Percentiles rank a stretch among this genome's conserved stretches.
These are phyloP conservation scores for Phytophthora capsici DNA, from an alignment of 352 stramenopile species.

Conservation along the genomic window DNA sequence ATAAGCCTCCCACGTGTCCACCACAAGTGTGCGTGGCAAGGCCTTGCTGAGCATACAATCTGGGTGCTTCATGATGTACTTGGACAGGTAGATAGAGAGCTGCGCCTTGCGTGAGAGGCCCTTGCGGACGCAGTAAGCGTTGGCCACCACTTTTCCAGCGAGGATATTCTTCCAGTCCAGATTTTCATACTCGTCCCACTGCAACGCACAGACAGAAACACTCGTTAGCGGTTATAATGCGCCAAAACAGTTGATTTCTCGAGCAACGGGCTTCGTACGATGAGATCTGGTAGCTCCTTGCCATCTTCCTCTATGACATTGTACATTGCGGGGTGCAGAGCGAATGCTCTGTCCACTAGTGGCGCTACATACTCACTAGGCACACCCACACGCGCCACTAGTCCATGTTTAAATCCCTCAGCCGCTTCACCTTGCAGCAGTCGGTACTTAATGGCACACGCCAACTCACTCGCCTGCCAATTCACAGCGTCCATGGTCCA, in stretches of 20 bases:
- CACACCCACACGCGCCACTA: conserved; percentile 46
- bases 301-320: conserved; percentile 29
- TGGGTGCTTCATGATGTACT: conserved; percentile 72
- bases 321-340: conserved; percentile 55
- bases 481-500: conserved; percentile 24
- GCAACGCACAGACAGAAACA: conserved; percentile 11
- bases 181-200: conserved; percentile 78
- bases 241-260: conserved; percentile 9
- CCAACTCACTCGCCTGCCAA: conserved; percentile 51
- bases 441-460: conserved; percentile 43
- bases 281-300: conserved; percentile 37
- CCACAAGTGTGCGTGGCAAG: conserved; percentile 60
- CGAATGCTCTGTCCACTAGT: conserved; percentile 53
- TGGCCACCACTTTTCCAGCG: conserved; percentile 57
- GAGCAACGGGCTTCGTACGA: conserved; percentile 33
- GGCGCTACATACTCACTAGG: conserved; percentile 52
- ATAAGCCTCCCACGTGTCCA: conserved; percentile 78
- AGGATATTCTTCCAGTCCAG: conserved; percentile 67
- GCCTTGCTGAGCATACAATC: conserved; percentile 52
- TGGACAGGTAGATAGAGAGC: conserved; percentile 69
- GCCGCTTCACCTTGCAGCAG: conserved; percentile 36
- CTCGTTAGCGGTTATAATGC: conserved; percentile 13
- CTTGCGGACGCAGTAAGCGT: conserved; percentile 78
- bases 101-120: conserved; percentile 76
- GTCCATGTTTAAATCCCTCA: conserved; percentile 33